Percentiles rank a stretch among this genome's conserved stretches.
These are phyloP conservation scores for Vitis riparia DNA, from an alignment of 164 flowering plant genomes.

Conservation along the genomic window DNA sequence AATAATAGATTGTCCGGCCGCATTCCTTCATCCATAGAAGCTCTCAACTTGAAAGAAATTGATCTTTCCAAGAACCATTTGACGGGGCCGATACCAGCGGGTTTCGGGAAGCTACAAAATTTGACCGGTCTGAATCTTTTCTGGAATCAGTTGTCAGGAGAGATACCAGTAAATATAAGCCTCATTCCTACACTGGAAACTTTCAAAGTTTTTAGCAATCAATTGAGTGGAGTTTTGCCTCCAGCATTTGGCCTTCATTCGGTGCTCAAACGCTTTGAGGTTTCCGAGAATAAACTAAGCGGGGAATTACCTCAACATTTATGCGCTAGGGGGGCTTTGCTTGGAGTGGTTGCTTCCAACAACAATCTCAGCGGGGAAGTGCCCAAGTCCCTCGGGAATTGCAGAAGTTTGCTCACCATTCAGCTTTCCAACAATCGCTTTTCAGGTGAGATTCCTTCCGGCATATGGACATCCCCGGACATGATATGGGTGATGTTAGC, in stretches of 20 bases:
- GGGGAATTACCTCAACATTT: conserved; percentile 46
- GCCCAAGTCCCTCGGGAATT: conserved; percentile 58
- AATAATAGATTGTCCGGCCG: conserved; percentile 54
- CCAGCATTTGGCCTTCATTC: conserved; percentile 53
- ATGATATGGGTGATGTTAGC: conserved; percentile 35
- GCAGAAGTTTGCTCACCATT: conserved; percentile 37
- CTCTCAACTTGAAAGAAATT: conserved; percentile 33
- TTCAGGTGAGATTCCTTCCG: conserved; percentile 58
- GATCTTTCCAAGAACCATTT: conserved; percentile 60
- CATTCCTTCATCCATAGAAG: conserved; percentile 46
- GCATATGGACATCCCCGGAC: conserved; percentile 39
- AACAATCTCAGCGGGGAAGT: conserved; percentile 61
- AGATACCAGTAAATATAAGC: conserved; percentile 42
- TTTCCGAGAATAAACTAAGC: conserved; percentile 36
- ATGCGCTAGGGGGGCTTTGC: conserved; percentile 36
- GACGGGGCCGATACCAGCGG: conserved; percentile 65
- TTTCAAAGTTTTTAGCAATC: conserved; percentile 38
- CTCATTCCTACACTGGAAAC: conserved; percentile 24
- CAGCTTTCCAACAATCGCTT: conserved; percentile 43
- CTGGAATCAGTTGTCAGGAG: conserved; percentile 47
- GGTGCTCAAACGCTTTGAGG: conserved; percentile 43
- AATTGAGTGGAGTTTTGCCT: conserved; percentile 45
- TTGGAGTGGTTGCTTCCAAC: conserved; percentile 44
- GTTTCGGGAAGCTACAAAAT: conserved; percentile 44
- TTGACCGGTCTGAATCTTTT: conserved; percentile 34